phyloP scores from a whole-genome alignment of 257 asterid genomes.

The Solanum piurae region DNA sequence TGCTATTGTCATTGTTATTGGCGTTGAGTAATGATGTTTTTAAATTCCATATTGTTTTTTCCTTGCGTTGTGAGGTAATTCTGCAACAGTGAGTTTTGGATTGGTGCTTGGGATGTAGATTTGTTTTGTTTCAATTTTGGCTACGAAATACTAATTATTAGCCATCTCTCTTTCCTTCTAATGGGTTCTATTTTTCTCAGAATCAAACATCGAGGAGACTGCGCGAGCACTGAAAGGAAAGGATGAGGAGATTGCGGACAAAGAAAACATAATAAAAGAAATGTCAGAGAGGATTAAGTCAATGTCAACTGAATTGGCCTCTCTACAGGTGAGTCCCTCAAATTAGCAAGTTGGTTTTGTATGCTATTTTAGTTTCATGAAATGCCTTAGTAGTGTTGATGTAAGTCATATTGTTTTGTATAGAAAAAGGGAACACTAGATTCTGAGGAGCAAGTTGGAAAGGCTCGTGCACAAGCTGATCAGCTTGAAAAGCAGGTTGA shows the following conservation, averaged over 20 bases:
- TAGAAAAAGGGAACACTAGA: slow-evolving; percentile 47
- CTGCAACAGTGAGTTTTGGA: neutral
- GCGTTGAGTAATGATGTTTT: neutral
- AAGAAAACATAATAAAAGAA: slow-evolving; percentile 56
- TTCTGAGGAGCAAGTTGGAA: slow-evolving; percentile 51
- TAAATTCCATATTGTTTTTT: neutral
- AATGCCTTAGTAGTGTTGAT: neutral
- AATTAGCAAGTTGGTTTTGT: neutral
- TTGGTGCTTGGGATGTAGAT: neutral
- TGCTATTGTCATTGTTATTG: neutral
- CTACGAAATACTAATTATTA: neutral
- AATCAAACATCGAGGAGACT: slow-evolving; percentile 56
- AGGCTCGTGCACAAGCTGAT: slow-evolving; percentile 62
- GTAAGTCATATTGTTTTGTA: slow-evolving; percentile 1
- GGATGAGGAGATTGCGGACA: slow-evolving; percentile 48
- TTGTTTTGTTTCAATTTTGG: neutral
- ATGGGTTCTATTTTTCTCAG: slow-evolving; percentile 25
- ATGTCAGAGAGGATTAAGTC: slow-evolving; percentile 46
- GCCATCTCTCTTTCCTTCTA: neutral
- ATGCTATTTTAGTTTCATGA: neutral
- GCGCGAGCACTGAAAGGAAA: slow-evolving; percentile 49
- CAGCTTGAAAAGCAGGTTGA: slow-evolving; percentile 67
- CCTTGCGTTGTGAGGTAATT: neutral
- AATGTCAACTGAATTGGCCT: slow-evolving; percentile 58
- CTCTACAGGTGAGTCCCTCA: slow-evolving; percentile 53